Base-by-base conservation (phyloP, 2,329 filamentous ascomycete species). In the Fusarium sacchari region DNA sequence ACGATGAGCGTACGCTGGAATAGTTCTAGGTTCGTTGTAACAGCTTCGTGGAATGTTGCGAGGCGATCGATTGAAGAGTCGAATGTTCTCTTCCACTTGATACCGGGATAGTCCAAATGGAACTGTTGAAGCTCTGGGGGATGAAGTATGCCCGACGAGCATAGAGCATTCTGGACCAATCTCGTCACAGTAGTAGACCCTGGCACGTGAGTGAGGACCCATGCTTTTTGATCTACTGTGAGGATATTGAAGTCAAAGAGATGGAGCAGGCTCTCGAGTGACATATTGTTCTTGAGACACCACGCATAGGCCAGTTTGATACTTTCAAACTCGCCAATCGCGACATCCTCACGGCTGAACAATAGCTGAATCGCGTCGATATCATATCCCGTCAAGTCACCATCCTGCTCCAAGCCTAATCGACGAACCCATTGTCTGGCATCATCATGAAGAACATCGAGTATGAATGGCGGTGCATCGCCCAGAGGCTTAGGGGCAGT, bases 191-290 rank as follows among this genome's bases (percentile, higher is more conserved):
- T 17, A 0, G 11, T 13, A 0, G 40, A 65, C 1, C 15, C 30
- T 3, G 59, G 20, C 3, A 42, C n/a, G 4, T 47, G 47, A 8
- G 28, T 13, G 2, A 65, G 62, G 1, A 64, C 20, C 62, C 62
- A 65, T 4, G 47, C 34, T 1, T 55, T 65, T 28, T 65, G 34
- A 40, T 65, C 40, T 2, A 40, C 10, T 0, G n/a, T 65, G 20
- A 65, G 47, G 15, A 55, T 12, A 10, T 64, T 65, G 6, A 65
- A 36, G 13, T 65, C 58, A 3, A 65, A 65, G 3, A 65, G 34
- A 42, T 65, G 24, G 0, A 65, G 12, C 10, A 65, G 18, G 17
- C 10, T 55, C 12, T 65, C 47, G 2, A 65, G 42, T 0, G 58
- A 36, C 0, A 24, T 20, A 4, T 13, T 2, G 5, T 36, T 64